Conservation (phyloP, 192 early-diverging fungal species). For the Mortierella claussenii region DNA sequence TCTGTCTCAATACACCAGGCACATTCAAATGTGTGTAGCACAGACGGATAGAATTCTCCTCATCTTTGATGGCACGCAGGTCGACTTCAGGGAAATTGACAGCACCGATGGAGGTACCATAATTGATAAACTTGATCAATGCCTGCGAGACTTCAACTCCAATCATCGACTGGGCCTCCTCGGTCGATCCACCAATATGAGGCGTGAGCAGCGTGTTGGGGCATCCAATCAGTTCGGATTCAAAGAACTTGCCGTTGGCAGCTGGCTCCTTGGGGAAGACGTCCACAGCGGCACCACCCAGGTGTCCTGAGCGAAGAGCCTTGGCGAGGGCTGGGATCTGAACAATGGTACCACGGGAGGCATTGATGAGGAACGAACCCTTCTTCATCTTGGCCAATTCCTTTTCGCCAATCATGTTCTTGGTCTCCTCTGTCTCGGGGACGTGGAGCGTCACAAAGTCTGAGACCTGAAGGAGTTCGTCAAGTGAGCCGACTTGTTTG, state of each 20-base stretch:
- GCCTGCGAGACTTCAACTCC: slow-evolving; percentile 94
- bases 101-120: slow-evolving; percentile 88
- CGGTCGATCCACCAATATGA: slow-evolving; percentile 99
- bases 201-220: slow-evolving; percentile 97
- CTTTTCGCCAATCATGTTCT: slow-evolving; percentile 95
- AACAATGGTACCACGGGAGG: slow-evolving; percentile 94
- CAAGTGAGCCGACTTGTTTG: slow-evolving; percentile 71
- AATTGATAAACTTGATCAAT: slow-evolving; percentile 87
- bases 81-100: slow-evolving; percentile 99
- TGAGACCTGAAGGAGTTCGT: slow-evolving; percentile 79
- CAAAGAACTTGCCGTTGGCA: slow-evolving; percentile 78
- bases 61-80: slow-evolving; percentile 79
- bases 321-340: slow-evolving; percentile 91
- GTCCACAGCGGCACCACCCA: slow-evolving; percentile 95
- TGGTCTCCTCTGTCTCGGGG: slow-evolving; percentile 96
- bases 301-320: slow-evolving; percentile 84
- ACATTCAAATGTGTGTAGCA: slow-evolving; percentile 86
- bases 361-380: slow-evolving; percentile 93
- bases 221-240: slow-evolving; percentile 79
- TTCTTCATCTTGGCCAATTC: slow-evolving; percentile 92
- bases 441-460: slow-evolving; percentile 98
- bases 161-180: slow-evolving; percentile 98
- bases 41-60: slow-evolving; percentile 84
- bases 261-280: slow-evolving; percentile 97
- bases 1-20: slow-evolving; percentile 58